Conservation (phyloP, 2,329 filamentous ascomycete genomes). For the Cadophora sp. region DNA sequence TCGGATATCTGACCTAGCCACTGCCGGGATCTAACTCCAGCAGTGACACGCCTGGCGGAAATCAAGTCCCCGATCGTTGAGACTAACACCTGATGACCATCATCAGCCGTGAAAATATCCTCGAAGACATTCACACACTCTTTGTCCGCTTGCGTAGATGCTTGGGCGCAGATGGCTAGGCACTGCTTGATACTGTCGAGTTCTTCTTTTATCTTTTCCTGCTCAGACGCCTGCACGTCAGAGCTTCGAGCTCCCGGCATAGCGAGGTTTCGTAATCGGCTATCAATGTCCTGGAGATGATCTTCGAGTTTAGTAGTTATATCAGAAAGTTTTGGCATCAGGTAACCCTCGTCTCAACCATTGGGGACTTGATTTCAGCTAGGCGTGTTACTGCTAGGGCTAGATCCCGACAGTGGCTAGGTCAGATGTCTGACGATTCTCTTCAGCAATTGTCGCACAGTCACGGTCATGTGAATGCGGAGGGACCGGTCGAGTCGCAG, state of each 20-base stretch:
- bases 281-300: conserved; percentile 37
- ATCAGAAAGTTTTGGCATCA: conserved; percentile 40
- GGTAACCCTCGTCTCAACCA: conserved; percentile 43
- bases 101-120: conserved; percentile 41
- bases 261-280: conserved; percentile 31
- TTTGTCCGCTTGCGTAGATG: conserved; percentile 39
- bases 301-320: conserved; percentile 36
- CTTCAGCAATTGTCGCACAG: conserved; percentile 39
- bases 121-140: conserved; percentile 42
- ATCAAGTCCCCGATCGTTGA: conserved; percentile 45
- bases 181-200: conserved; percentile 41
- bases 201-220: conserved; percentile 40
- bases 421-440: conserved; percentile 43
- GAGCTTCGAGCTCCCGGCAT: conserved; percentile 20
- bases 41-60: conserved; percentile 42
- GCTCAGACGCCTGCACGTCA: conserved; percentile 26
- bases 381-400: conserved; percentile 40
- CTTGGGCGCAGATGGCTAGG: conserved; percentile 40
- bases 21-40: conserved; percentile 36
- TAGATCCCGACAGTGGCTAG: conserved; percentile 34
- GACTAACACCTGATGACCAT: conserved; percentile 43
- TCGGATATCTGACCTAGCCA: conserved; percentile 41
- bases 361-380: conserved; percentile 44
- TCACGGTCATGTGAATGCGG: conserved; percentile 6
- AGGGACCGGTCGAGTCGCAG: conserved; percentile 14